Base-by-base conservation (phyloP, 1,284 basidiomycete genomes). In the Puccinia coronata region DNA sequence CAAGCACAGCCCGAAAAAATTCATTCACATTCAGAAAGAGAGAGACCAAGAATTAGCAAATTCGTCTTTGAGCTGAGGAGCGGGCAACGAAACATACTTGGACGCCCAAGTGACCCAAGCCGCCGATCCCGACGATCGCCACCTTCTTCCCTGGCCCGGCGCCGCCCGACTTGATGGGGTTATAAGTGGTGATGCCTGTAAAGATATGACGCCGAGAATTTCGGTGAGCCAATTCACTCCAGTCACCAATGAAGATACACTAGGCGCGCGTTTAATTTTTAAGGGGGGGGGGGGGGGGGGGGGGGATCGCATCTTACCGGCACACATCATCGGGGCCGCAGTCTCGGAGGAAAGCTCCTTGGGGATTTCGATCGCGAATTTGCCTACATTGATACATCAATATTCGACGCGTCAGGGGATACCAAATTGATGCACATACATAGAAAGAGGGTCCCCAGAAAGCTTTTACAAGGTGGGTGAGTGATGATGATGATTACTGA, bases 281-380 rank as follows among this genome's bases (percentile, higher is more conserved):
- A n/a, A n/a, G n/a, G n/a, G n/a, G n/a, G n/a, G n/a, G n/a, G n/a
- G n/a, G n/a, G n/a, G n/a, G n/a, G n/a, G n/a, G n/a, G n/a, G n/a
- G n/a, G n/a, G n/a, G n/a, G n/a, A n/a, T n/a, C n/a, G n/a, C n/a
- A 41, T 39, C 77, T 71, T 70, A 79, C 77, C 77, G 2, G 77
- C 77, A 79, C 77, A 71, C 78, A 80, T 80, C 78, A 80, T 80
- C 20, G 78, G 78, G 11, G 78, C 78, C 36, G 78, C 78, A 72
- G 69, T 72, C 78, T 80, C 78, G 31, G 78, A 80, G 0, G 78
- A 72, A 34, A 80, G 70, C 25, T 80, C 55, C 23, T 57, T 43
- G 2, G 78, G 78, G 28, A 80, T 72, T 47, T 80, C 78, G 55
- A 80, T 63, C 2, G 78, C 78, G 53, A 80, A 80, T 73, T 73